Conservation (phyloP, 306 rosid genomes). For the Alnus rubra region DNA sequence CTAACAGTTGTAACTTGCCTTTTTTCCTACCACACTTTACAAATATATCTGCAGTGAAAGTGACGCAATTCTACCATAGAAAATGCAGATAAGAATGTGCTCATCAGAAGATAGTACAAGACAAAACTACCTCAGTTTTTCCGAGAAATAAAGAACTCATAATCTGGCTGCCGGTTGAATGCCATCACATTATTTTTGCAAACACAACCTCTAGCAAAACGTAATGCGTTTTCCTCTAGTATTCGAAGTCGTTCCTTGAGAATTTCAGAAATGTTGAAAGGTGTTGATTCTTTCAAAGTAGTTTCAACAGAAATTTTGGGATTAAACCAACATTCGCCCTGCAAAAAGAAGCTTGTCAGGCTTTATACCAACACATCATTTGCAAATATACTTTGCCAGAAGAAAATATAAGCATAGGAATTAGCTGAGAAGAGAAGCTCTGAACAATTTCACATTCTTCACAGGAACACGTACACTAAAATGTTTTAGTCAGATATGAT, state of each 20-base stretch:
- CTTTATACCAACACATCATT: not conserved
- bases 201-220: constrained; percentile 23
- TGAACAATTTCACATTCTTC: not conserved
- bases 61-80: not conserved
- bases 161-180: constrained; percentile 28
- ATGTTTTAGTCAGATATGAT: not conserved
- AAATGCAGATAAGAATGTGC: not conserved
- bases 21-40: not conserved
- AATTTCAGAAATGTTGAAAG: constrained; percentile 14
- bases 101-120: not conserved
- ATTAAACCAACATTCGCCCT: constrained; percentile 33
- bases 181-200: constrained; percentile 19
- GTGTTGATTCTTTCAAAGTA: constrained; percentile 15
- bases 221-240: constrained; percentile 20
- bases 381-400: not conserved
- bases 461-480: not conserved
- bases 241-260: constrained; percentile 21
- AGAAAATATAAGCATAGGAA: not conserved
- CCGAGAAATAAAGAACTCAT: constrained; percentile 28
- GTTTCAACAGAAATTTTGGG: constrained; percentile 12
- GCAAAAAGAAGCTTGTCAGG: not conserved
- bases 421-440: not conserved
- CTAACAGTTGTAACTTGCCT: not conserved
- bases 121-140: constrained; percentile 11
- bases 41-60: not conserved